Percentiles rank a stretch among this genome's conserved stretches.
Conservation (phyloP, 2,329 filamentous ascomycete genomes). For the Epichloe coenophiala region DNA sequence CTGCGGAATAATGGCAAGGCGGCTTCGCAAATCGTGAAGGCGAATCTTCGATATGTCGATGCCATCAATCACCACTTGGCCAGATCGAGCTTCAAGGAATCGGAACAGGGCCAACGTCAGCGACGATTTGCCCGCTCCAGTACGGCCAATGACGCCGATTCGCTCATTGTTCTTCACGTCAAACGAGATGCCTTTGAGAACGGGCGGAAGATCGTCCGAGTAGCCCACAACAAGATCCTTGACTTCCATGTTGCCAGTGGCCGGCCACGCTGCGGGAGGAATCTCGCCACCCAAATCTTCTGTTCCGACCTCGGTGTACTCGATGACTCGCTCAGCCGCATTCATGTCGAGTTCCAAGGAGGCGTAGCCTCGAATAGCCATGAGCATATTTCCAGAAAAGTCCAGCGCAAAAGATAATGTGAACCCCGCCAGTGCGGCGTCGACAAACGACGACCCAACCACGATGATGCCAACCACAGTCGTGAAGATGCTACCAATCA, state of each 20-base stretch:
- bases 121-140: constrained; percentile 66
- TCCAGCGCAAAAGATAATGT: constrained; percentile 56
- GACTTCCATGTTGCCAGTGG: constrained; percentile 60
- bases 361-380: constrained; percentile 53
- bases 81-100: constrained; percentile 56
- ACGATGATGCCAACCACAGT: constrained; percentile 52
- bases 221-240: constrained; percentile 59
- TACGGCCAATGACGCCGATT: constrained; percentile 65
- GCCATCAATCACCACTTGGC: constrained; percentile 57
- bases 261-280: constrained; percentile 62
- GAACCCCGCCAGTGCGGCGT: constrained; percentile 61
- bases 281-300: constrained; percentile 49
- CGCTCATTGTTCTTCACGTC: constrained; percentile 52
- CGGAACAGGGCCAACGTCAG: constrained; percentile 65
- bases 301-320: constrained; percentile 56
- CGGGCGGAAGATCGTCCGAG: constrained; percentile 55
- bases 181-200: constrained; percentile 58
- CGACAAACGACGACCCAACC: constrained; percentile 45
- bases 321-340: constrained; percentile 59
- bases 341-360: constrained; percentile 70
- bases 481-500: constrained; percentile 57
- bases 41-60: constrained; percentile 61
- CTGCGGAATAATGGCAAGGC: constrained; percentile 67
- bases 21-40: constrained; percentile 56
- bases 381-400: constrained; percentile 50